A percentile compares a stretch with the other conserved stretches of the same genome.
Evolutionary conservation across 2,329 filamentous ascomycete genomes (phyloP).

Genomic region (Fusarium robinianum): DNA sequence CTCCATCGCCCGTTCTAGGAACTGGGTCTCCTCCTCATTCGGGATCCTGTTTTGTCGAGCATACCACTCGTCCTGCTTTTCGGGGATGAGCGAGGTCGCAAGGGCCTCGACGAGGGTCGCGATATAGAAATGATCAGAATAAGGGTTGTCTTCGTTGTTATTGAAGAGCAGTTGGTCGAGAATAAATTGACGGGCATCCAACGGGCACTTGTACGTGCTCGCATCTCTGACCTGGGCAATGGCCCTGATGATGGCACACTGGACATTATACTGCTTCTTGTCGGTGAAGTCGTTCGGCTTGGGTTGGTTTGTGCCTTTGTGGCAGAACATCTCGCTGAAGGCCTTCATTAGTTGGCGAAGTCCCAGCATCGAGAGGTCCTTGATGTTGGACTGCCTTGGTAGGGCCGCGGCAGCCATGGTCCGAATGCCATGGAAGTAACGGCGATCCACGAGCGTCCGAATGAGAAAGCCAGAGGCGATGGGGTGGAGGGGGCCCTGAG

Average conservation of each 20-base stretch:
- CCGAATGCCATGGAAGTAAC: conserved; percentile 93
- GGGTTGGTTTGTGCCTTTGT: conserved; percentile 76
- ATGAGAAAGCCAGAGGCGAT: conserved; percentile 88
- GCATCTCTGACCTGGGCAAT: conserved; percentile 77
- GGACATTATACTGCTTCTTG: conserved; percentile 81
- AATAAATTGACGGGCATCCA: conserved; percentile 79
- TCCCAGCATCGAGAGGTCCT: conserved; percentile 73
- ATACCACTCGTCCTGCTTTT: conserved; percentile 51
- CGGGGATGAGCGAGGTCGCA: conserved; percentile 61
- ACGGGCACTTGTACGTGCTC: conserved; percentile 72
- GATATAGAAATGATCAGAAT: conserved; percentile 88
- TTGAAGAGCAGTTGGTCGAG: conserved; percentile 91
- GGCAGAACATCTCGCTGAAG: conserved; percentile 88
- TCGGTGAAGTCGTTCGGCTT: conserved; percentile 90
- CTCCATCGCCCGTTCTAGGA: conserved; percentile 58
- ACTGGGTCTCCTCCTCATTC: conserved; percentile 52
- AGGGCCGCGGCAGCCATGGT: conserved; percentile 81
- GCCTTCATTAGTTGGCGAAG: conserved; percentile 82
- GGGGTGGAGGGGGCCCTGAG: conserved; percentile 68
- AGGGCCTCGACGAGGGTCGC: conserved; percentile 72
- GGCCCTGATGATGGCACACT: conserved; percentile 79
- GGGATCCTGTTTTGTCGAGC: conserved; percentile 51
- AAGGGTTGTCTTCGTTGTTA: conserved; percentile 88
- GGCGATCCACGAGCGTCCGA: conserved; percentile 84
- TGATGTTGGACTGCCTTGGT: conserved; percentile 71